These are phyloP conservation scores for Castanospermum australe DNA, from an alignment of 306 rosid species.

Conservation along the genomic window DNA sequence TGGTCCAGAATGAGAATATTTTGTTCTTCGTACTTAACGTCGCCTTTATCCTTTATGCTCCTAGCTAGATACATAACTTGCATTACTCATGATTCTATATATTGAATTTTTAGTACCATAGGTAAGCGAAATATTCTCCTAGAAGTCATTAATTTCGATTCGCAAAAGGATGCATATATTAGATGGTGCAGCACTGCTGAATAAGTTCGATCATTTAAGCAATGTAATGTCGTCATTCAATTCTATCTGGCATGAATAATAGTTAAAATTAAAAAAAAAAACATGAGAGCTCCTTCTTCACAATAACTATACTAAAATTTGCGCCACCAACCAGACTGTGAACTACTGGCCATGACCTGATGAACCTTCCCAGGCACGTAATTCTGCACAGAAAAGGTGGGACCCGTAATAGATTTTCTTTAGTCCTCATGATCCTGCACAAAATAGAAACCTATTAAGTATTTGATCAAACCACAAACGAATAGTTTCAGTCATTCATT, in stretches of 20 bases:
- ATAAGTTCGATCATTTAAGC: neutral
- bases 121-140: neutral
- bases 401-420: neutral
- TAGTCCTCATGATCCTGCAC: neutral
- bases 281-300: neutral
- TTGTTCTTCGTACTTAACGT: no score
- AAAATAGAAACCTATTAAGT: neutral
- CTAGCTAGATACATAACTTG: no score
- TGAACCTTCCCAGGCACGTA: constrained; percentile 4
- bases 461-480: neutral
- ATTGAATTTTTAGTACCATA: no score
- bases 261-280: neutral
- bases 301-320: neutral
- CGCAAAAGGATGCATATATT: neutral
- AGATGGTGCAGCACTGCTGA: neutral
- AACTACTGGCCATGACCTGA: neutral
- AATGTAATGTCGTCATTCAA: neutral
- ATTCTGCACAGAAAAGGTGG: neutral
- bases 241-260: neutral
- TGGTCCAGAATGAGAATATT: no score
- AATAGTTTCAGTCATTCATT: neutral
- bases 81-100: no score
- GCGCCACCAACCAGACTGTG: constrained; percentile 23
- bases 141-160: neutral
- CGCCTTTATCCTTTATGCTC: no score